Base-by-base conservation (phyloP, 2,329 filamentous ascomycete genomes). In the Aspergillus sp. region DNA sequence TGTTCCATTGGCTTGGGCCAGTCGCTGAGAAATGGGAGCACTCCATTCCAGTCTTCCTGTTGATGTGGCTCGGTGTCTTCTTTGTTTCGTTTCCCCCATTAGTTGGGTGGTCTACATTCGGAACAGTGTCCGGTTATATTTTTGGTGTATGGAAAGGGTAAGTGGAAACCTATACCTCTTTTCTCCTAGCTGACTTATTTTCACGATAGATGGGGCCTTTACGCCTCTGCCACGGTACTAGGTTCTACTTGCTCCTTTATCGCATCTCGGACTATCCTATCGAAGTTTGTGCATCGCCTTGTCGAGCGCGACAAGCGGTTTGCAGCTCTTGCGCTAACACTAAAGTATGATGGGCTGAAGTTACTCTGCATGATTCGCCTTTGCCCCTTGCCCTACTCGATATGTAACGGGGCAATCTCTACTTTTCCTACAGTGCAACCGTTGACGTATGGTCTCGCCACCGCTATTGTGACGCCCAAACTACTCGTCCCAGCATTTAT, bases 401-500 rank as follows among this genome's bases (percentile, higher is more conserved):
- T 98, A 68, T 93, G 91, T 73, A 99, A 99, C 74, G 95, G 93
- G 54, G 96, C 96, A 63, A 87, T 99, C 59, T 92, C 92, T 31
- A 98, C 95, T 1, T 93, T 99, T 64, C 93, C 93, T 3, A 96
- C 91, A 34, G 91, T 99, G 38, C 85, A 89, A 25, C 91, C 91
- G 46, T 76, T 84, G 63, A 86, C 86, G 51, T 98, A 96, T 79
- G 89, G 89, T 34, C 75, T 93, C 50, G 94, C 95, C 6, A 98
- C 94, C 0, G 89, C 91, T 3, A 80, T 94, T 17, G 89, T 93
- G 11, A 87, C 85, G 15, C 95, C 95, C 7, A 99, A 98, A 73
- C 83, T 99, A 19, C 83, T 98, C 62, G 88, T 99, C 54, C 92
- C 96, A 74, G 87, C 96, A 69, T 99, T 97, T 79, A 92, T 99